These are phyloP conservation scores for Kalaharituber pfeilii DNA, from an alignment of 2,329 filamentous ascomycete genomes.

Conservation along the genomic window DNA sequence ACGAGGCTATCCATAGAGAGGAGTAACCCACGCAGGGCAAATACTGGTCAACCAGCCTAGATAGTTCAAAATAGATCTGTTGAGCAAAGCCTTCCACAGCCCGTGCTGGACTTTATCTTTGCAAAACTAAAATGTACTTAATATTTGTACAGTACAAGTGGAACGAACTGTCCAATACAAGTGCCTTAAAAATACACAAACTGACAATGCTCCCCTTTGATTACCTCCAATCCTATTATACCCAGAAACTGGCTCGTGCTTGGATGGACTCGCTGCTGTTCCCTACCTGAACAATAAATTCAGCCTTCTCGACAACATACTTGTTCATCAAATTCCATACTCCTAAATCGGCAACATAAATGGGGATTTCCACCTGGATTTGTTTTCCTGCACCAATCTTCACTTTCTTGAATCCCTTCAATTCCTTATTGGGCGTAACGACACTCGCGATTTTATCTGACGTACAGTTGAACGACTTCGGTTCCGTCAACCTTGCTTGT, in stretches of 20 bases:
- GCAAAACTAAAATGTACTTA: no score
- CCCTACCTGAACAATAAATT: constrained; percentile 46
- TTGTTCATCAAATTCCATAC: constrained; percentile 44
- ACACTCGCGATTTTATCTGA: constrained; percentile 46
- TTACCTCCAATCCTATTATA: no score
- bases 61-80: no score
- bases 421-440: constrained; percentile 44
- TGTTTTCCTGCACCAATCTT: constrained; percentile 42
- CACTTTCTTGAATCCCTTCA: constrained; percentile 53
- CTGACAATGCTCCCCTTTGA: no score
- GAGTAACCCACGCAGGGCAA: no score
- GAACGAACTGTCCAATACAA: no score
- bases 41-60: no score
- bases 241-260: background rate
- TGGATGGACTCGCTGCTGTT: constrained; percentile 24
- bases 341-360: constrained; percentile 36
- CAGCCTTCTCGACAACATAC: constrained; percentile 56
- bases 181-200: no score
- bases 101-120: no score
- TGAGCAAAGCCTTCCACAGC: no score
- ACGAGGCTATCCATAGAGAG: no score
- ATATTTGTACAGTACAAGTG: no score
- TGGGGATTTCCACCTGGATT: constrained; percentile 35
- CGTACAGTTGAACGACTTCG: constrained; percentile 52
- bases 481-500: constrained; percentile 38